These are phyloP conservation scores for Globisporangium cystogenes DNA, from an alignment of 352 stramenopile species.

Conservation along the genomic window DNA sequence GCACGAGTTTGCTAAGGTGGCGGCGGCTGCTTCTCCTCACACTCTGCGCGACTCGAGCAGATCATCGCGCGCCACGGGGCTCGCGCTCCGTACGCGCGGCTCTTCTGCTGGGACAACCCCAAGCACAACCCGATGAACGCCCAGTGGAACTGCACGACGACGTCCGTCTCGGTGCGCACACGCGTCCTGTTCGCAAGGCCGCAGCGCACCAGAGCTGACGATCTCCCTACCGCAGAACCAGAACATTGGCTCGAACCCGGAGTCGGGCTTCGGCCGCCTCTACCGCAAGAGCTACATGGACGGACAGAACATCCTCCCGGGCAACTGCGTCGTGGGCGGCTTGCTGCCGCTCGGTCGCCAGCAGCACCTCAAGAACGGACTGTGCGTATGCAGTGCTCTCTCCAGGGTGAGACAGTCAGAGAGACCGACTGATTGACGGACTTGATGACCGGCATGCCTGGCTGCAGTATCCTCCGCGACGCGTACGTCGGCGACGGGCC, in stretches of 20 bases:
- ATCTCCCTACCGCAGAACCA: conserved; percentile 38
- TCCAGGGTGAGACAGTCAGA: no score
- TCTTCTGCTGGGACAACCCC: conserved; percentile 76
- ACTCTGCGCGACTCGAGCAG: conserved; percentile 9
- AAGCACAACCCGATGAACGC: conserved; percentile 70
- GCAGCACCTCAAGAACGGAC: conserved; percentile 72
- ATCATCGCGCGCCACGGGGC: conserved; percentile 75
- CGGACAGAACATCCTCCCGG: conserved; percentile 69
- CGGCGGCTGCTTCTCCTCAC: background rate
- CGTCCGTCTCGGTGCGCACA: conserved; percentile 63
- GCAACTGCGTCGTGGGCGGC: conserved; percentile 66
- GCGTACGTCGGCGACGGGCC: conserved; percentile 67
- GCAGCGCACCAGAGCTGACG: no score
- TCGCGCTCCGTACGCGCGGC: conserved; percentile 56
- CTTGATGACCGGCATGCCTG: background rate
- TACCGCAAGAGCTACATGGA: conserved; percentile 79
- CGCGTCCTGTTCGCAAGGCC: no score
- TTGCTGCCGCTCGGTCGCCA: conserved; percentile 69
- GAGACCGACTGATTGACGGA: background rate
- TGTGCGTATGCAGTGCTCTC: no score
- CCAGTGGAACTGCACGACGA: conserved; percentile 68
- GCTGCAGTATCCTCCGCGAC: conserved; percentile 47
- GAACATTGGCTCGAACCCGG: conserved; percentile 48
- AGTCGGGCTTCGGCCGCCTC: conserved; percentile 58
- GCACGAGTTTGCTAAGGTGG: no score